Conservation (phyloP, 768 basidiomycete genomes). For the Podaxis pistillaris region DNA sequence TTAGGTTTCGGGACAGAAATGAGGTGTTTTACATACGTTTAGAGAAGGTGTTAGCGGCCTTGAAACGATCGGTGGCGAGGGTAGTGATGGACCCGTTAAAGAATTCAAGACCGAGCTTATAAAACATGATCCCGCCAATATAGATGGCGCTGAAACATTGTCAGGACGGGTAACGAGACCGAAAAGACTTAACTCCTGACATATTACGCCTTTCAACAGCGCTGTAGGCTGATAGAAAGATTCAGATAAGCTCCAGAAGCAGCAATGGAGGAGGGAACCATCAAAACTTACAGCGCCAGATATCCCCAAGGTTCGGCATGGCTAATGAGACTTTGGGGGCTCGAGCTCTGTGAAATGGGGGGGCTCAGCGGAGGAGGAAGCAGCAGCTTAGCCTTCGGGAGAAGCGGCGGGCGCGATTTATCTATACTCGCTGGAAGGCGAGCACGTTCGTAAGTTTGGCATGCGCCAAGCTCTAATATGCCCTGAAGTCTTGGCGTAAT, state of each 20-base stretch:
- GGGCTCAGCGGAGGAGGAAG: not conserved
- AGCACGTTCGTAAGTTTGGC: not conserved
- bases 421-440: not conserved
- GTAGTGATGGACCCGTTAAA: slow-evolving; percentile 34
- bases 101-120: slow-evolving; percentile 33
- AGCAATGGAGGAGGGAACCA: not conserved
- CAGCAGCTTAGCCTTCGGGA: not conserved
- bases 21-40: slow-evolving; percentile 22
- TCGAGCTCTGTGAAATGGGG: not conserved
- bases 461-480: not conserved
- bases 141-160: slow-evolving; percentile 22
- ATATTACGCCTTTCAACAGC: slow-evolving; percentile 29
- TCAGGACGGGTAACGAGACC: too few relatives aligned
- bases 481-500: not conserved
- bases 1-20: not conserved
- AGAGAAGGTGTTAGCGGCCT: slow-evolving; percentile 23
- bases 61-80: slow-evolving; percentile 32
- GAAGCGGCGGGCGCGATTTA: not conserved
- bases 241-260: not conserved
- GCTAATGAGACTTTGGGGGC: not conserved
- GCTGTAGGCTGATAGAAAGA: slow-evolving; percentile 22
- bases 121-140: slow-evolving; percentile 30
- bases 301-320: slow-evolving; percentile 15
- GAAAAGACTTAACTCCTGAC: slow-evolving; percentile 14
- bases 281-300: slow-evolving; percentile 22